These are phyloP conservation scores for Uronychia setigera DNA, from an alignment of 73 alveolate species.

Conservation along the genomic window DNA sequence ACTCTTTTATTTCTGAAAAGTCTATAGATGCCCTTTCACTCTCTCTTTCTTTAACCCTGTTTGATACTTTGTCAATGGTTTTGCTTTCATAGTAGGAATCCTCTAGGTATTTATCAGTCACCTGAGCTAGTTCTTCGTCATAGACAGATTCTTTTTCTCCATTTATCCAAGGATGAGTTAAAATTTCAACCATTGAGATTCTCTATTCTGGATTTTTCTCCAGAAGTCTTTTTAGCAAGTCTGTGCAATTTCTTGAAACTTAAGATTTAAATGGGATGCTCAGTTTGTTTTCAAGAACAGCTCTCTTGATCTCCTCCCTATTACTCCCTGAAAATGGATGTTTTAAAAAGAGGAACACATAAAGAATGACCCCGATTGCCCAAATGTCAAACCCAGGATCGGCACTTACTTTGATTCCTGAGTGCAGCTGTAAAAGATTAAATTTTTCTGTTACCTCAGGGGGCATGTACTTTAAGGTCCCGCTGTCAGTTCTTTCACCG, in stretches of 20 bases:
- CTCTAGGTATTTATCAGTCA: too few relatives aligned
- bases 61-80: too few relatives aligned
- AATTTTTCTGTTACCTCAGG: constrained; percentile 33
- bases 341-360: constrained; percentile 53
- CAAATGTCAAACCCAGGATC: constrained; percentile 72
- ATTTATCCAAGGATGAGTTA: constrained; percentile 14
- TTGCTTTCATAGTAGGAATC: too few relatives aligned
- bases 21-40: too few relatives aligned
- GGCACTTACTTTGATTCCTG: background rate
- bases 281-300: background rate
- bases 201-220: constrained; percentile 26
- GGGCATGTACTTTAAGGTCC: constrained; percentile 56
- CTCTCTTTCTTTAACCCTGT: too few relatives aligned
- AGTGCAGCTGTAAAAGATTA: background rate
- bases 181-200: constrained; percentile 10
- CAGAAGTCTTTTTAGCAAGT: constrained; percentile 3
- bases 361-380: constrained; percentile 78
- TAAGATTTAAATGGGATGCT: background rate
- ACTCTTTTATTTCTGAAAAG: too few relatives aligned
- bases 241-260: background rate
- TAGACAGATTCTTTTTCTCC: too few relatives aligned
- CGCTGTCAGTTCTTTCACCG: constrained; percentile 45
- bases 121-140: too few relatives aligned
- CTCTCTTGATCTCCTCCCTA: constrained; percentile 9
- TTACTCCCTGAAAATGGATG: constrained; percentile 75